Evolutionary conservation across 2,329 filamentous ascomycete species (phyloP), one percentile per base, ranked within the genome.

Genomic region (Fusarium sp.): DNA sequence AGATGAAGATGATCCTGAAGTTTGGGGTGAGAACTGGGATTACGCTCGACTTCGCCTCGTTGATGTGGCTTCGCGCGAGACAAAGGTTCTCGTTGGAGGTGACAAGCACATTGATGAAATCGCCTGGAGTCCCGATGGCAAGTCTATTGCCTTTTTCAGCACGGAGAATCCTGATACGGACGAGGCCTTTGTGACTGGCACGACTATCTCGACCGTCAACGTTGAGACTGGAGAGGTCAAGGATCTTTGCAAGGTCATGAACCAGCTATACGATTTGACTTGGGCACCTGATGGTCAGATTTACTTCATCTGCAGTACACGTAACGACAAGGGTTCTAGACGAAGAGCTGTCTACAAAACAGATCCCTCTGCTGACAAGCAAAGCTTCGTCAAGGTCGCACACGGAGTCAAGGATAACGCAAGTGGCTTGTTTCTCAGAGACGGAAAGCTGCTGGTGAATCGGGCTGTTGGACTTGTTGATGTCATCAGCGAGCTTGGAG

Each of bases 1-100:
- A 11, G 72, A 72, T 0, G 75, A 76, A 11, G 70, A 76, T 29
- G 79, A 79, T 55, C 72, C 70, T 4, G 66, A 74, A 10, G 75
- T 81, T 17, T 81, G 76, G 75, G 78, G 76, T 25, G 63, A 77
- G 36, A 69, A 76, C 14, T 80, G 76, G 79, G 63, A 75, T 6
- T 75, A 70, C 55, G 69, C 67, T 15, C 73, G 72, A 11, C 64
- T 81, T 13, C 68, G 75, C 1, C 62, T 76, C 4, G 39, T 81
- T 2, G 58, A 80, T 29, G 42, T 80, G 3, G 65, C 54, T 11
- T 76, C 71, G 9, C 58, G 51, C 0, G 70, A 75, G 40, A 60
- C 42, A 2, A 69, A 9, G 17, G 46, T 45, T 5, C 53, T 73
- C 8, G 43, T 71, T 0, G 55, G 29, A 33, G 63, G 45, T 0